Percentiles rank a stretch among this genome's conserved stretches.
These are phyloP conservation scores for Favolaschia claudopus DNA, from an alignment of 768 basidiomycete species.

Conservation along the genomic window DNA sequence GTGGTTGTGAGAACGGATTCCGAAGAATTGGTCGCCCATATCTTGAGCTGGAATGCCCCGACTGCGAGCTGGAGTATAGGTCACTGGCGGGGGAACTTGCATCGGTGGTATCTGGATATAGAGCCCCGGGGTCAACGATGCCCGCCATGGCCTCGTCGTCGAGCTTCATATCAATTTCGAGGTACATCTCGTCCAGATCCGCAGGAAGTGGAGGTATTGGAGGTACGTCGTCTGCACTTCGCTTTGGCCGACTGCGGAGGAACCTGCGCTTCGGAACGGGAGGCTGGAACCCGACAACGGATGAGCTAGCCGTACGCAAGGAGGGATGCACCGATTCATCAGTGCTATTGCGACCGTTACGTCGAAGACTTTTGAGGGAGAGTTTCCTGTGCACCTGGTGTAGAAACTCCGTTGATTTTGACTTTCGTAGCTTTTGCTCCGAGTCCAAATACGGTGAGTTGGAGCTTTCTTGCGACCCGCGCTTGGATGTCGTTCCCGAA, in stretches of 20 bases:
- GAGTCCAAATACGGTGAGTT: conserved; percentile 34
- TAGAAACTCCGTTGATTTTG: conserved; percentile 55
- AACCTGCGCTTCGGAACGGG: background rate
- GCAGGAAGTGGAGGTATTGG: background rate
- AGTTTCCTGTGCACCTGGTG: conserved; percentile 49
- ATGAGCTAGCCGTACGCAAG: conserved; percentile 42
- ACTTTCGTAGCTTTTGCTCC: conserved; percentile 44
- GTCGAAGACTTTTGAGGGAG: conserved; percentile 49
- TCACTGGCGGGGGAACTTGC: conserved; percentile 52
- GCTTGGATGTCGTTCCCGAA: background rate
- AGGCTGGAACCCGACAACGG: conserved; percentile 31
- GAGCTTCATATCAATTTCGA: conserved; percentile 69
- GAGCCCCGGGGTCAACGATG: conserved; percentile 65
- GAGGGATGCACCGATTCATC: conserved; percentile 47
- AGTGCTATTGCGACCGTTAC: conserved; percentile 29
- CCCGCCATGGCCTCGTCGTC: conserved; percentile 73
- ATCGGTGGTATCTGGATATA: conserved; percentile 33
- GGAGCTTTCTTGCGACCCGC: background rate
- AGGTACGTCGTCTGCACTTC: conserved; percentile 1
- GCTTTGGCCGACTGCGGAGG: background rate
- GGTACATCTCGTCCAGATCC: conserved; percentile 39
- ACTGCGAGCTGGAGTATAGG: conserved; percentile 43
- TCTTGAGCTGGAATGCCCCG: conserved; percentile 36
- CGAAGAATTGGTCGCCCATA: conserved; percentile 52
- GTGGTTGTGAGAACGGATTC: conserved; percentile 27